Percentiles rank a stretch among this genome's conserved stretches.
Evolutionary conservation across 2,329 filamentous ascomycete genomes (phyloP).

Genomic region (Claviceps pazoutovae): DNA sequence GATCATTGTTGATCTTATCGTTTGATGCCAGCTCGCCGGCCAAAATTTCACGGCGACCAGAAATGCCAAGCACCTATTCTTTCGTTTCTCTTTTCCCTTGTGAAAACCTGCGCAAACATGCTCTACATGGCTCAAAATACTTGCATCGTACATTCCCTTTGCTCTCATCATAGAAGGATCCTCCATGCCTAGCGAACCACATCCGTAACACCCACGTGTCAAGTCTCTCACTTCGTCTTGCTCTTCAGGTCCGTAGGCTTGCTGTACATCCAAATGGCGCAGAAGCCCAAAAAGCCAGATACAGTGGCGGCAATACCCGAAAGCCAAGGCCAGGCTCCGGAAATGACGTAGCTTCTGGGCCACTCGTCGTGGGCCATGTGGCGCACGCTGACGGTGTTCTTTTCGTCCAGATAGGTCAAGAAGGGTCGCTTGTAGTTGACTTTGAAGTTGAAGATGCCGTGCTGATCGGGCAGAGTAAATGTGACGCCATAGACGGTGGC

Average conservation of each 20-base stretch:
- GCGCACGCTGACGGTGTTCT: conserved; percentile 83
- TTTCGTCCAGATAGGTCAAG: conserved; percentile 79
- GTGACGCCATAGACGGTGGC: conserved; percentile 58
- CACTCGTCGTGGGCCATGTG: conserved; percentile 98
- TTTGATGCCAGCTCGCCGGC: too few species aligned
- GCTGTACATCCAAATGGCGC: conserved; percentile 73
- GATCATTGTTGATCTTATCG: too few species aligned
- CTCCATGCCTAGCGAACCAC: too few species aligned
- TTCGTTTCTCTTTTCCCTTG: neutral
- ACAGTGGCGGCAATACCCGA: conserved; percentile 75
- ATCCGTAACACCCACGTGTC: neutral
- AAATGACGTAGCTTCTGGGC: conserved; percentile 80
- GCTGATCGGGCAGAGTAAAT: conserved; percentile 86
- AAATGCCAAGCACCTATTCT: neutral
- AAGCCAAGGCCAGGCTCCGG: conserved; percentile 89
- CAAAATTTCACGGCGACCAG: neutral
- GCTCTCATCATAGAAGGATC: neutral
- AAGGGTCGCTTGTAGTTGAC: conserved; percentile 96
- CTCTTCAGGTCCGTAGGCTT: conserved; percentile 26
- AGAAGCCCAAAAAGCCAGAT: conserved; percentile 71
- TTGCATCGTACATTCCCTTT: conserved; percentile 1
- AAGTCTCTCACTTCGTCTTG: conserved; percentile 16
- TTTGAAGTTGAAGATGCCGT: conserved; percentile 97
- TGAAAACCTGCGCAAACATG: neutral
- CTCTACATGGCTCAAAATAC: neutral